These are phyloP conservation scores for Didymella pinodella DNA, from an alignment of 2,329 filamentous ascomycete species.

Conservation along the genomic window DNA sequence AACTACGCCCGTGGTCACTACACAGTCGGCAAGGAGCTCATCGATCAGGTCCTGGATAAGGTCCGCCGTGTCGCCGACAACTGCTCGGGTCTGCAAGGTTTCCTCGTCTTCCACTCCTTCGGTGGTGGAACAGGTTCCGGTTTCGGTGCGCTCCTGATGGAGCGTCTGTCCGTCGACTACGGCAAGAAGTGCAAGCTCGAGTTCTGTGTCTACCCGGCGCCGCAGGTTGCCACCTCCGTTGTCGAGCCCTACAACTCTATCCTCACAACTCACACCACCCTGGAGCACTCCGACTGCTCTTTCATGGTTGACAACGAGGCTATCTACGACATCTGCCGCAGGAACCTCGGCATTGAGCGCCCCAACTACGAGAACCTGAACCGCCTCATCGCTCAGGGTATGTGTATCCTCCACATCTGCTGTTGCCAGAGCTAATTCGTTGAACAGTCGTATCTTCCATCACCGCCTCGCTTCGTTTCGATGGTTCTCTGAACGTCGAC, in stretches of 20 bases:
- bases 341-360: slow-evolving; percentile 95
- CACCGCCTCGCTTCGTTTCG: slow-evolving; percentile 97
- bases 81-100: slow-evolving; percentile 97
- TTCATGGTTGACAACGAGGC: slow-evolving; percentile 99
- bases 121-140: slow-evolving; percentile 98
- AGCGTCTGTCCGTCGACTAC: slow-evolving; percentile 98
- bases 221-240: slow-evolving; percentile 94
- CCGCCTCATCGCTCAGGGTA: slow-evolving; percentile 96
- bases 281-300: slow-evolving; percentile 99
- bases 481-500: slow-evolving; percentile 98
- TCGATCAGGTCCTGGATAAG: slow-evolving; percentile 97
- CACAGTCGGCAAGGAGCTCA: slow-evolving; percentile 99
- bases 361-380: slow-evolving; percentile 99
- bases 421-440: slow-evolving; percentile 21
- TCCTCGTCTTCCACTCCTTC: slow-evolving; percentile 99
- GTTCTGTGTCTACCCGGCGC: slow-evolving; percentile 98
- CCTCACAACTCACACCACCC: slow-evolving; percentile 96
- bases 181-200: slow-evolving; percentile 99
- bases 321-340: slow-evolving; percentile 99
- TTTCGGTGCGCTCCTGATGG: slow-evolving; percentile 98
- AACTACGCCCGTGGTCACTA: slow-evolving; percentile 99
- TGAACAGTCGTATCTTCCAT: slow-evolving; percentile 90
- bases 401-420: slow-evolving; percentile 23
- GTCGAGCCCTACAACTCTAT: slow-evolving; percentile 99
- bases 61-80: slow-evolving; percentile 95